Evolutionary conservation across 768 basidiomycete genomes (phyloP), one percentile per base, ranked within the genome.

Genomic region (Lactarius sp.): DNA sequence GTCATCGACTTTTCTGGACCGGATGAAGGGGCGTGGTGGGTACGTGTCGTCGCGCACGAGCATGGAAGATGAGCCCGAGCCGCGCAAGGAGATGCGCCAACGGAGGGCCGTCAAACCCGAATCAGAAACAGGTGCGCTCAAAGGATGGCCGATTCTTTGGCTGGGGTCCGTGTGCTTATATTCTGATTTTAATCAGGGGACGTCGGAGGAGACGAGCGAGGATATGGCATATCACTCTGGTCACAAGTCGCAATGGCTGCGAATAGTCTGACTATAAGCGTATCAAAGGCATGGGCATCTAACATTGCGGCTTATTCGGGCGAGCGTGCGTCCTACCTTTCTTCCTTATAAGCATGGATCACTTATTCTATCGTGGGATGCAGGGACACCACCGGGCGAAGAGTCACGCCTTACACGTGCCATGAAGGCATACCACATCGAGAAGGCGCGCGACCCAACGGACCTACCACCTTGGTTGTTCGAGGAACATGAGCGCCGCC

Each of bases 381-480:
- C 70, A 82, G 82, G 76, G 55, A 81, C 81, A 34, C 81, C 80
- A 4, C 76, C 78, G 10, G 85, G 84, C 33, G 75, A 79, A 51
- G 86, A 87, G 65, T 83, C 83, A 5, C 82, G 82, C 41, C 77
- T 88, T 39, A 80, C 79, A 4, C 79, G 79, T n/a, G 83, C 82
- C 5, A 82, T 88, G 83, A 86, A 85, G 70, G 81, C 83, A 0
- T 88, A 87, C 70, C 82, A 88, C 68, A 77, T 86, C 53, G 79
- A 79, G 33, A 84, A 85, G 71, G 85, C 85, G 22, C 78, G 78
- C 31, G 75, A 78, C 42, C 81, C 80, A 10, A 69, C 78, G 34
- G 85, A 87, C 69, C 78, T 88, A 20, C 86, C 87, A 10, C 74
- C 77, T 8, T 88, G 86, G 87, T 77, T 89, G 18, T 87, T 88